phyloP scores from a whole-genome alignment of 1,284 basidiomycete genomes.

The Pseudozyma hubeiensis region DNA sequence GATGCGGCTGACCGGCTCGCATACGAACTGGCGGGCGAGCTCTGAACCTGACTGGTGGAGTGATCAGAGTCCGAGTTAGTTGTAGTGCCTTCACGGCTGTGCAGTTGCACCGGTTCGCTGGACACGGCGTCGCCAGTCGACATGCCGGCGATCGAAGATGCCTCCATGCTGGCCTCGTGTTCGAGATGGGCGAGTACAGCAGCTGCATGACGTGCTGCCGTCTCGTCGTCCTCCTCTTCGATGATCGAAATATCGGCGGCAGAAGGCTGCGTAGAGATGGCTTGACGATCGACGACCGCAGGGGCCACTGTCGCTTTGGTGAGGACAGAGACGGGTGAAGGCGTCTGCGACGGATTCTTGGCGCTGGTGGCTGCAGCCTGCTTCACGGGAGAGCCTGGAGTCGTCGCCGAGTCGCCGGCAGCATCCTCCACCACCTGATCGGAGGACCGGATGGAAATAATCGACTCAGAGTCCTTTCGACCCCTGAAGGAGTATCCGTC shows the following conservation, averaged over 20 bases:
- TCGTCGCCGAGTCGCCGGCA: conserved; percentile 6
- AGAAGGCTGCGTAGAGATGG: conserved; percentile 6
- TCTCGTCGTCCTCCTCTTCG: conserved; percentile 60
- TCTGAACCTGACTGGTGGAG: conserved; percentile 36
- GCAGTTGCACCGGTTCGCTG: conserved; percentile 18
- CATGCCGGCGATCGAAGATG: conserved; percentile 18
- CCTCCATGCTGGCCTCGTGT: conserved; percentile 50
- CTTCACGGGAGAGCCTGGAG: conserved; percentile 19
- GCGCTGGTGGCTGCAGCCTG: background rate
- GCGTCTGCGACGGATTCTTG: background rate
- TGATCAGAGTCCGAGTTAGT: conserved; percentile 46
- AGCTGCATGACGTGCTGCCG: conserved; percentile 55
- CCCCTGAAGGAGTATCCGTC: conserved; percentile 65
- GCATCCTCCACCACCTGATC: conserved; percentile 28
- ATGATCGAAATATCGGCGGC: conserved; percentile 24
- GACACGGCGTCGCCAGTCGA: conserved; percentile 10
- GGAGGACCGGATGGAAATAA: conserved; percentile 42
- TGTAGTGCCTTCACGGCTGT: conserved; percentile 42
- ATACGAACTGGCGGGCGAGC: conserved; percentile 50
- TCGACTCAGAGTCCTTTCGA: conserved; percentile 60
- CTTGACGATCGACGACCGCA: conserved; percentile 7
- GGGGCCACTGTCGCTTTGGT: conserved; percentile 20
- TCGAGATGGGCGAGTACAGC: conserved; percentile 61
- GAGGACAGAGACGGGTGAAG: conserved; percentile 6
- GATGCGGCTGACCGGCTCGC: conserved; percentile 23